phyloP scores from a whole-genome alignment of 2,329 filamentous ascomycete genomes.

The Leptographium lundbergii region DNA sequence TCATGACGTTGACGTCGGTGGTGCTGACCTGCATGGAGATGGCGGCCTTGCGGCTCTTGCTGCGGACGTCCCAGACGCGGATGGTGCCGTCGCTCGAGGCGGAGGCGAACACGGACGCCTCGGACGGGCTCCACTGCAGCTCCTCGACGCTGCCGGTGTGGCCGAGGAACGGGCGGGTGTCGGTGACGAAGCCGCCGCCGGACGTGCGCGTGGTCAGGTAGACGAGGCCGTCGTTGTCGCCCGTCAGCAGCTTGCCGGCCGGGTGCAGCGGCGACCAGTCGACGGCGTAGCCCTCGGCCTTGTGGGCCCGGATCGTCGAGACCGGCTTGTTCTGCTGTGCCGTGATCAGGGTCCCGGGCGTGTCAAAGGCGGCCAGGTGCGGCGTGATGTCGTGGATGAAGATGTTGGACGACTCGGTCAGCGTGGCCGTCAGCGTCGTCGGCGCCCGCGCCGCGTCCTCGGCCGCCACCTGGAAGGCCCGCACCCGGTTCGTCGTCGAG shows the following conservation, averaged over 20 bases:
- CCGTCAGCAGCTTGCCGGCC: constrained; percentile 76
- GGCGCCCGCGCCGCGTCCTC: constrained; percentile 58
- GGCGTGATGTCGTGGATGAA: constrained; percentile 91
- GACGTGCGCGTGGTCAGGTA: constrained; percentile 78
- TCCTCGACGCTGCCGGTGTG: constrained; percentile 85
- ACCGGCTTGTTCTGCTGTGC: constrained; percentile 80
- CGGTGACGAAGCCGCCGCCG: constrained; percentile 80
- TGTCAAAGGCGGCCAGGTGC: constrained; percentile 81
- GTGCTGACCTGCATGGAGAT: constrained; percentile 74
- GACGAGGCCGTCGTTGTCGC: constrained; percentile 82
- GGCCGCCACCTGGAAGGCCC: constrained; percentile 66
- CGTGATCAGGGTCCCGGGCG: constrained; percentile 67
- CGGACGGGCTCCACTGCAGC: constrained; percentile 89
- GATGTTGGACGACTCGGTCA: constrained; percentile 82
- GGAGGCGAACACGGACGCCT: constrained; percentile 88
- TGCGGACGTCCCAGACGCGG: constrained; percentile 89
- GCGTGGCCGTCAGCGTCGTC: constrained; percentile 75
- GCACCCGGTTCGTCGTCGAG: constrained; percentile 88
- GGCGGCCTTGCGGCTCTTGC: constrained; percentile 79
- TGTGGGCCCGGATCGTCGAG: constrained; percentile 80
- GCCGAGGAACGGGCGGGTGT: constrained; percentile 69
- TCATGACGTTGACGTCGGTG: constrained; percentile 90
- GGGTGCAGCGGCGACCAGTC: constrained; percentile 84
- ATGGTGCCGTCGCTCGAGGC: constrained; percentile 89
- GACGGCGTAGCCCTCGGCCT: constrained; percentile 87